Evolutionary conservation across 345 rosid species (phyloP).

Genomic region (Salix arbutifolia): DNA sequence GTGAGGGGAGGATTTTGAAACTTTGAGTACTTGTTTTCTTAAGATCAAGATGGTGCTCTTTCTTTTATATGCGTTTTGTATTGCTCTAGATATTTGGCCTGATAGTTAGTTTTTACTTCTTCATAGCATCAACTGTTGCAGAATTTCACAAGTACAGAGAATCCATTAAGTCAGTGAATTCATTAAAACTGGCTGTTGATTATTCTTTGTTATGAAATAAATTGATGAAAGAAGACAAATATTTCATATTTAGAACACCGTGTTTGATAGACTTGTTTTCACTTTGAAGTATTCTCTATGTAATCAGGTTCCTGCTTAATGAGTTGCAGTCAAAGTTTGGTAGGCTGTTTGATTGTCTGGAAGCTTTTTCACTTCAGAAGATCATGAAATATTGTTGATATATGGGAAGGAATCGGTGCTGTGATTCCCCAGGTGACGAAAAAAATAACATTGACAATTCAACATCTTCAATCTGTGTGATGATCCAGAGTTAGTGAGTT

Average conservation of each 20-base stretch:
- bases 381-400: neutral
- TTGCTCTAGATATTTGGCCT: neutral
- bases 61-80: neutral
- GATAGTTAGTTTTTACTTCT: neutral
- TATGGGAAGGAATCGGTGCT: neutral
- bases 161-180: neutral
- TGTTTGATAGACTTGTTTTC: neutral
- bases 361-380: neutral
- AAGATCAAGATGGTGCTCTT: neutral
- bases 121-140: neutral
- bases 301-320: neutral
- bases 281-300: neutral
- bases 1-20: neutral
- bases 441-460: conserved; percentile 1
- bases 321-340: neutral
- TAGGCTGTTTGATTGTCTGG: neutral
- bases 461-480: neutral
- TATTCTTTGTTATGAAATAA: neutral
- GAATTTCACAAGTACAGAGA: neutral
- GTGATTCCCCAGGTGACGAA: neutral
- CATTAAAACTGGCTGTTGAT: neutral
- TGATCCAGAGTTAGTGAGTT: neutral
- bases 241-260: neutral
- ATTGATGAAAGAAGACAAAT: neutral
- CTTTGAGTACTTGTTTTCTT: neutral